A percentile compares a stretch with the other conserved stretches of the same genome.
Evolutionary conservation across 176 grass and related monocot genomes (phyloP).

Genomic region (Tillandsia leiboldiana): DNA sequence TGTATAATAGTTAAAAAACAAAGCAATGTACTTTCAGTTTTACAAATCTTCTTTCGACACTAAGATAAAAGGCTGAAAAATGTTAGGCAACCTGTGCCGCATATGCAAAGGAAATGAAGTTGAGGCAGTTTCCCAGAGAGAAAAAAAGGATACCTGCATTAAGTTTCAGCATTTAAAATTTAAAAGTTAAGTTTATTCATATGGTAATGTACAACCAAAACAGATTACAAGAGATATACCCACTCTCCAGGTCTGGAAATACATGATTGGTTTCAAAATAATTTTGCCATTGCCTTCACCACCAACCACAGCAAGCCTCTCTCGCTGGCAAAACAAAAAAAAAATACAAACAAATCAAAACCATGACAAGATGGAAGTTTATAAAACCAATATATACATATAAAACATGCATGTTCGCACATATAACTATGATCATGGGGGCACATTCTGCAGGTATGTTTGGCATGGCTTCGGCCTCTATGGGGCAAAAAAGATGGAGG

Average conservation of each 20-base stretch:
- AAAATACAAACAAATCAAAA: background rate
- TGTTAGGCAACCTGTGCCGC: constrained; percentile 70
- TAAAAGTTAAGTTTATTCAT: background rate
- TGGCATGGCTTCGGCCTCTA: too few relatives aligned
- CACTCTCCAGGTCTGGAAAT: constrained; percentile 98
- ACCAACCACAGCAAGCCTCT: constrained; percentile 49
- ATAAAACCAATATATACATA: too few relatives aligned
- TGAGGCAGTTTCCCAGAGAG: constrained; percentile 82
- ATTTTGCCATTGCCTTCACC: constrained; percentile 71
- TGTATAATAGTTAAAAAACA: too few relatives aligned
- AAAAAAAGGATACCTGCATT: constrained; percentile 92
- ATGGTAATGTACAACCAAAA: background rate
- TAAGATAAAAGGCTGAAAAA: constrained; percentile 4
- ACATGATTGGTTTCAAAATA: constrained; percentile 66
- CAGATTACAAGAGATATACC: constrained; percentile 32
- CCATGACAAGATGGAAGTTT: background rate
- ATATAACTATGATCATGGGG: too few relatives aligned
- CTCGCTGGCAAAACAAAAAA: constrained; percentile 54
- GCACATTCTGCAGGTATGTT: too few relatives aligned
- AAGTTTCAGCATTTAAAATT: constrained; percentile 28
- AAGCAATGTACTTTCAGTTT: too few relatives aligned
- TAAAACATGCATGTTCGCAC: too few relatives aligned
- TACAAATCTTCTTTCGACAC: background rate
- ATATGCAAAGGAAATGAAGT: constrained; percentile 97
- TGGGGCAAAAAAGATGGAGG: too few relatives aligned